Evolutionary conservation across 2,329 filamentous ascomycete species (phyloP), one percentile per base, ranked within the genome.

Genomic region (Pseudogymnoascus sp.): DNA sequence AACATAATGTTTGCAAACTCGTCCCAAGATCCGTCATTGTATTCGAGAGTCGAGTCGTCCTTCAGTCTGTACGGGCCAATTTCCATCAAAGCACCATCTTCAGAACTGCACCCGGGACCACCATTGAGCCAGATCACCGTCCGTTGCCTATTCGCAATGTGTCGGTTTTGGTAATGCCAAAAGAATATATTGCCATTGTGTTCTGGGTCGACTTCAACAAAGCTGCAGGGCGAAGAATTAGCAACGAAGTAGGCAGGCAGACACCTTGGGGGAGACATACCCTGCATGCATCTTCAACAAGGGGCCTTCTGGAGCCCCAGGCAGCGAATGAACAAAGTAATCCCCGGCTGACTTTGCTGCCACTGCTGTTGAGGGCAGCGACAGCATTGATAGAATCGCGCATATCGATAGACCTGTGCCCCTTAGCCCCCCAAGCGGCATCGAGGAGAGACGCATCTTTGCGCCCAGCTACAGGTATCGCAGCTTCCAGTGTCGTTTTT

Each of bases 101-200:
- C 92, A 28, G 93, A 97, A 75, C 92, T 97, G 76, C 94, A 99
- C 28, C 95, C 94, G 1, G 94, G 94, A 0, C 94, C 95, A 62
- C 94, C 95, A 73, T 99, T 99, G 64, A 99, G 78, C 94, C 95
- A 99, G 71, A 99, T 87, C 10, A 99, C 89, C 2, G 92, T 96
- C 64, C 94, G 85, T 74, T 94, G 90, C 70, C 84, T 85, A 73
- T 97, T 90, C 63, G 92, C 93, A 69, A 99, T 96, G 75, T 99
- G 94, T 69, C 90, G 84, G 74, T 97, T 97, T 74, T 96, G 86
- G 74, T 90, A 97, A 72, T 97, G 91, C 94, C 94, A 99, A 80
- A 99, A 99, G 81, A 97, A 99, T 16, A 99, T 78, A 75, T 97
- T 96, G 69, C 91, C 93, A 73, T 97, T 91, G 74, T 89, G 84